Percentiles rank a stretch among this genome's conserved stretches.
Evolutionary conservation across 169 alveolate genomes (phyloP).

Genomic region (Condylostoma magnum): DNA sequence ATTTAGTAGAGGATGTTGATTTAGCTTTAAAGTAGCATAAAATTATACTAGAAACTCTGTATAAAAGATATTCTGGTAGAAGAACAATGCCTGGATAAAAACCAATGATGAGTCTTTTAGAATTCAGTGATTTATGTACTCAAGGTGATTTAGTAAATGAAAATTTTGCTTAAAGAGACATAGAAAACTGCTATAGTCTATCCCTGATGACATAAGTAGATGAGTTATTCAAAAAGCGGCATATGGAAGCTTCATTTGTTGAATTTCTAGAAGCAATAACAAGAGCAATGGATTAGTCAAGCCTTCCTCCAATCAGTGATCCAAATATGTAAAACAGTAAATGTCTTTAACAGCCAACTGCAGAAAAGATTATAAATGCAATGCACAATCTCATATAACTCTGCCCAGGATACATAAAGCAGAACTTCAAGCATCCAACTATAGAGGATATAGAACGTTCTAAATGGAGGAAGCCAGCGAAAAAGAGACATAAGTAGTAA

Average conservation of each 20-base stretch:
- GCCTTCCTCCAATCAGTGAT: not conserved
- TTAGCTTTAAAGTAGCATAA: slow-evolving; percentile 37
- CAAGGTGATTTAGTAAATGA: slow-evolving; percentile 38
- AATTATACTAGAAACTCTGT: slow-evolving; percentile 13
- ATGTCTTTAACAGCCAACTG: too few relatives aligned
- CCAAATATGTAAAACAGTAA: too few relatives aligned
- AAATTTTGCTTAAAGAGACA: slow-evolving; percentile 42
- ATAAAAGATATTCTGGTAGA: not conserved
- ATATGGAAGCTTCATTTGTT: slow-evolving; percentile 43
- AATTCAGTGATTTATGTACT: slow-evolving; percentile 35
- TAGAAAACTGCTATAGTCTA: slow-evolving; percentile 32
- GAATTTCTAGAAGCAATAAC: slow-evolving; percentile 68
- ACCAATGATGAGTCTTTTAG: slow-evolving; percentile 34
- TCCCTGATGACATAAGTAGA: slow-evolving; percentile 52
- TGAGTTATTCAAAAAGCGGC: slow-evolving; percentile 49
- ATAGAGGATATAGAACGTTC: too few relatives aligned
- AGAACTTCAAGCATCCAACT: too few relatives aligned
- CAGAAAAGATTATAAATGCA: too few relatives aligned
- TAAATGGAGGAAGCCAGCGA: too few relatives aligned
- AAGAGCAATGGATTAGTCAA: slow-evolving; percentile 50
- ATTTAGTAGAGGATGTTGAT: slow-evolving; percentile 54
- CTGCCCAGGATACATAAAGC: too few relatives aligned
- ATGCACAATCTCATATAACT: too few relatives aligned
- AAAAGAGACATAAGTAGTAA: too few relatives aligned
- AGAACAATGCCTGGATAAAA: not conserved